Percentiles rank a stretch among this genome's conserved stretches.
phyloP scores from a whole-genome alignment of 257 asterid species.

The Nicotiana obtusifolia region DNA sequence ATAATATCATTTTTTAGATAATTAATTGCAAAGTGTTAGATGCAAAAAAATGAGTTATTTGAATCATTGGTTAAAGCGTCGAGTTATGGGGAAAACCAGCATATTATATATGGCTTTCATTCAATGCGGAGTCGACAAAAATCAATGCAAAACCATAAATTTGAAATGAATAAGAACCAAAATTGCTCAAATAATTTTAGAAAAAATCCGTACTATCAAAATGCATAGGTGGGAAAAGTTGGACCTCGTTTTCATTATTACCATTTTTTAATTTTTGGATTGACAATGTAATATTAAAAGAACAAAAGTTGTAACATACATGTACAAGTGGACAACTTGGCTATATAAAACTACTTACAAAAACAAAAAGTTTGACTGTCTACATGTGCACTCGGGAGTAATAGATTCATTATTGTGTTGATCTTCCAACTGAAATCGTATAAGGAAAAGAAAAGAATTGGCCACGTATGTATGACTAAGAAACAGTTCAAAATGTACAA shows the following conservation, averaged over 20 bases:
- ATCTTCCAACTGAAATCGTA: background rate
- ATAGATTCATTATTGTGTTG: background rate
- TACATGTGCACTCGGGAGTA: background rate
- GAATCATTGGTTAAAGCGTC: no score
- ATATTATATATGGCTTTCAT: background rate
- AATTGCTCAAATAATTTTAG: background rate
- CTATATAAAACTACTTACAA: background rate
- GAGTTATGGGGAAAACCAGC: no score
- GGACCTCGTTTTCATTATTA: background rate
- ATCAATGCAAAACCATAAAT: background rate
- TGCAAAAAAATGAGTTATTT: no score
- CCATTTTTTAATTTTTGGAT: background rate
- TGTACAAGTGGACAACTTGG: background rate
- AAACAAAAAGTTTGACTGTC: background rate
- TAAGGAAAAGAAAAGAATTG: background rate
- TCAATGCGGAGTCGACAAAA: background rate
- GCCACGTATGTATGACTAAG: background rate
- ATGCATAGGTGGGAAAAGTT: background rate
- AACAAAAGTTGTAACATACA: background rate
- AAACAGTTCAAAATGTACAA: background rate
- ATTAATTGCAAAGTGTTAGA: no score
- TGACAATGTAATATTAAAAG: background rate
- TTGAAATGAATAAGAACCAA: background rate
- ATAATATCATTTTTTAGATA: no score
- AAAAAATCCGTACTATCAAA: background rate